Conservation (phyloP, 2,329 filamentous ascomycete genomes). For the Phaeosphaeriaceae sp. region DNA sequence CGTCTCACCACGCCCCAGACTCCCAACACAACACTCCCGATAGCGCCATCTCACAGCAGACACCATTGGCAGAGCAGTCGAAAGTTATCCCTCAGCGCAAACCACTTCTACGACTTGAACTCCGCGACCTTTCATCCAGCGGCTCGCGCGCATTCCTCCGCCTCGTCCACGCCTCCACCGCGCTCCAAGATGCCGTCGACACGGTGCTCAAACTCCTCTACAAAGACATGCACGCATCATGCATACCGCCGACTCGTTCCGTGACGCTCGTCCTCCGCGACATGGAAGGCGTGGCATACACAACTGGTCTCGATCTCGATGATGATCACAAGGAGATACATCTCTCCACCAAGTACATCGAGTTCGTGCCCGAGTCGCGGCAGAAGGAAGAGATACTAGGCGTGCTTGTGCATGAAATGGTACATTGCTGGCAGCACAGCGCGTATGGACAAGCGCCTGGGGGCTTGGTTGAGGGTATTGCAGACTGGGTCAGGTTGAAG, state of each 20-base stretch:
- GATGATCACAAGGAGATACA: slow-evolving; percentile 92
- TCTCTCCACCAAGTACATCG: slow-evolving; percentile 79
- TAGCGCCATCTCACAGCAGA: not conserved
- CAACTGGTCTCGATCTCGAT: slow-evolving; percentile 79
- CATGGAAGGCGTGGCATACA: slow-evolving; percentile 89
- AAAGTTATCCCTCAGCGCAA: slow-evolving; percentile 42
- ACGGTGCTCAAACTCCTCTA: slow-evolving; percentile 79
- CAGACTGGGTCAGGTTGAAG: slow-evolving; percentile 87
- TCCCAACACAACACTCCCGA: slow-evolving; percentile 3
- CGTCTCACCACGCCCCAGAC: slow-evolving; percentile 14
- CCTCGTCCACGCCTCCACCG: slow-evolving; percentile 66
- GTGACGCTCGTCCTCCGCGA: slow-evolving; percentile 82
- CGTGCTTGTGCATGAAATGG: slow-evolving; percentile 89
- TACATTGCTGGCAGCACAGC: slow-evolving; percentile 92
- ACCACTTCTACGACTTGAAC: slow-evolving; percentile 56
- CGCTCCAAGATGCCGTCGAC: slow-evolving; percentile 68
- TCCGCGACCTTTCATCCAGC: slow-evolving; percentile 59
- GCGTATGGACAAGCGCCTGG: slow-evolving; percentile 63
- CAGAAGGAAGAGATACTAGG: slow-evolving; percentile 73
- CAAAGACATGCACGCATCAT: slow-evolving; percentile 30
- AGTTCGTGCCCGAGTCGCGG: slow-evolving; percentile 42
- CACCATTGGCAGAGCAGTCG: slow-evolving; percentile 1
- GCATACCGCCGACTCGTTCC: slow-evolving; percentile 74
- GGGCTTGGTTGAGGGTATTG: slow-evolving; percentile 88
- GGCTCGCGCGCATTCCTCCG: slow-evolving; percentile 73